phyloP scores from a whole-genome alignment of 1,284 basidiomycete genomes.

The Volvariella volvacea region DNA sequence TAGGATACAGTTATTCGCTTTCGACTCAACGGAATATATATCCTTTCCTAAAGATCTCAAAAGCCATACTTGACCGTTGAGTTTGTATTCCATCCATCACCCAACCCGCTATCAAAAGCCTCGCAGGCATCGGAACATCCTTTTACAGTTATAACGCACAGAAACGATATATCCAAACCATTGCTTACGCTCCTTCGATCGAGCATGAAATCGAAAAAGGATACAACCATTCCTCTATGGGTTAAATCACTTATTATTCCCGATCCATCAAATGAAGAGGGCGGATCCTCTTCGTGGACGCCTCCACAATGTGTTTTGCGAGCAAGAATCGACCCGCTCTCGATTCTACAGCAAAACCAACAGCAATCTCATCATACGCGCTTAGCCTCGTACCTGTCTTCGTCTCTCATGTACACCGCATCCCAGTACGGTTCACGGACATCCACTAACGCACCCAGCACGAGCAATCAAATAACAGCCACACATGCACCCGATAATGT shows the following conservation, averaged over 20 bases:
- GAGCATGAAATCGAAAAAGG: constrained; percentile 27
- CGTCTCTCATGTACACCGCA: no score
- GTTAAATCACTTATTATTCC: constrained; percentile 42
- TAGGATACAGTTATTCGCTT: constrained; percentile 1
- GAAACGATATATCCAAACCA: constrained; percentile 44
- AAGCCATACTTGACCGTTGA: constrained; percentile 69
- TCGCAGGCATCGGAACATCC: constrained; percentile 30
- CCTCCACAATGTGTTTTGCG: constrained; percentile 56
- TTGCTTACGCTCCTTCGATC: constrained; percentile 44
- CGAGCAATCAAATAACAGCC: no score
- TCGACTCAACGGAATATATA: not conserved
- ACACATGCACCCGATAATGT: no score
- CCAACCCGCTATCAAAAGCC: constrained; percentile 33
- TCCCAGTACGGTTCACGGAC: no score
- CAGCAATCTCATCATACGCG: constrained; percentile 1
- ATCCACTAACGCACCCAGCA: no score
- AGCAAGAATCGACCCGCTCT: constrained; percentile 33
- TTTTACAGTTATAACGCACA: constrained; percentile 53
- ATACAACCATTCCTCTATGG: constrained; percentile 42
- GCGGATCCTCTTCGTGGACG: constrained; percentile 39
- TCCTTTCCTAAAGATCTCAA: constrained; percentile 41
- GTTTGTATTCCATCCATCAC: constrained; percentile 52
- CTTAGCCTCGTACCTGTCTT: no score
- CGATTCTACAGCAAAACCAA: constrained; percentile 8
- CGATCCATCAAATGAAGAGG: constrained; percentile 36